A percentile compares a stretch with the other conserved stretches of the same genome.
Evolutionary conservation across 768 basidiomycete species (phyloP).

Genomic region (Termitomyces sp.): DNA sequence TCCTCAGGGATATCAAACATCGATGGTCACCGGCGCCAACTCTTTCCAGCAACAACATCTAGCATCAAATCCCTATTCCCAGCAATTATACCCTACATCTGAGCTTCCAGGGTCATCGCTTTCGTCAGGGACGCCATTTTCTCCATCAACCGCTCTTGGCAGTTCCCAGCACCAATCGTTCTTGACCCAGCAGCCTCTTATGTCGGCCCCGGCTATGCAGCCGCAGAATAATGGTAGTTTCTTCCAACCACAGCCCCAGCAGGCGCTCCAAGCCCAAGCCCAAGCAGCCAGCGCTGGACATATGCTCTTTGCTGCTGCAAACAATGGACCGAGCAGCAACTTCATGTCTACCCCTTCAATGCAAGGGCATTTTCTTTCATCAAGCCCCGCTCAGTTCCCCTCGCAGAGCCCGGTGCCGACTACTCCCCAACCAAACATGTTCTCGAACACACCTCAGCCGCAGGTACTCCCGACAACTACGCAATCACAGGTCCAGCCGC

Average conservation of each 20-base stretch:
- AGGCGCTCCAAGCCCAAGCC: conserved; percentile 19
- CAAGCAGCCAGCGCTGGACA: conserved; percentile 5
- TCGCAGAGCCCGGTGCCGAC: conserved; percentile 27
- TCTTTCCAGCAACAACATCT: conserved; percentile 21
- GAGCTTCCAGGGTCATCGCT: conserved; percentile 4
- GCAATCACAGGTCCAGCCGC: conserved; percentile 23
- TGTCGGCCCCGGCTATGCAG: conserved; percentile 11
- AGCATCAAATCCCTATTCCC: conserved; percentile 23
- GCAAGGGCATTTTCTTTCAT: conserved; percentile 25
- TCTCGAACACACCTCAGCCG: conserved; percentile 20
- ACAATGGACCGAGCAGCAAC: conserved; percentile 12
- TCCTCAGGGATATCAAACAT: conserved; percentile 13
- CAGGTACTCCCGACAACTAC: conserved; percentile 22
- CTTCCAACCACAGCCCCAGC: conserved; percentile 20
- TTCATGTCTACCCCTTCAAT: conserved; percentile 22
- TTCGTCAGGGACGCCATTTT: neutral
- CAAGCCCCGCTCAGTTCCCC: conserved; percentile 27
- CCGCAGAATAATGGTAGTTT: conserved; percentile 13
- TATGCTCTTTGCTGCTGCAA: conserved; percentile 1
- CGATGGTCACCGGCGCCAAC: conserved; percentile 20
- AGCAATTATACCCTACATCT: conserved; percentile 12
- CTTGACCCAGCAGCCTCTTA: conserved; percentile 17
- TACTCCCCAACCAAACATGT: conserved; percentile 17
- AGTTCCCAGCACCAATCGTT: conserved; percentile 11
- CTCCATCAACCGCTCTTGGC: conserved; percentile 1